phyloP scores from a whole-genome alignment of 169 alveolate species.

The Plasmodium adleri region DNA sequence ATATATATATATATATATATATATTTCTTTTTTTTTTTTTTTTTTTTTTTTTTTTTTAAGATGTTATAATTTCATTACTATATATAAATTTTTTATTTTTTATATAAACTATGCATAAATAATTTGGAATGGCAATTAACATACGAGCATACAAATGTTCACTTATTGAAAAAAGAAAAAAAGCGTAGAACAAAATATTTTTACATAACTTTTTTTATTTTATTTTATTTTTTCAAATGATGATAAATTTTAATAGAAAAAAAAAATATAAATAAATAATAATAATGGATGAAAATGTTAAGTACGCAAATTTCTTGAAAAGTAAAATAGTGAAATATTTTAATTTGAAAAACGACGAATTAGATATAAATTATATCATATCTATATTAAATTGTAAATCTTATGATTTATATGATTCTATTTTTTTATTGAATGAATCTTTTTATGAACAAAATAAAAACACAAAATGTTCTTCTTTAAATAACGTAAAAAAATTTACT shows the following conservation, averaged over 20 bases:
- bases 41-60: too few species aligned
- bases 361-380: conserved; percentile 41
- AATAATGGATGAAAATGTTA: conserved; percentile 5
- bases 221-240: background rate
- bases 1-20: too few species aligned
- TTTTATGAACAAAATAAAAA: conserved; percentile 45
- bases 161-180: too few species aligned
- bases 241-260: background rate
- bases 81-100: too few species aligned
- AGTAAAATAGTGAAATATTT: conserved; percentile 53
- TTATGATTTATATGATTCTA: conserved; percentile 44
- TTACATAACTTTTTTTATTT: background rate
- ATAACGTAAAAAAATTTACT: conserved; percentile 44
- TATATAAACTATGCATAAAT: too few species aligned
- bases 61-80: too few species aligned
- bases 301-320: conserved; percentile 46
- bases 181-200: too few species aligned
- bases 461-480: conserved; percentile 20
- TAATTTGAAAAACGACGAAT: conserved; percentile 57
- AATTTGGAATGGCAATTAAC: too few species aligned
- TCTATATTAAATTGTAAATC: conserved; percentile 41
- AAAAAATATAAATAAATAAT: background rate
- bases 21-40: too few species aligned
- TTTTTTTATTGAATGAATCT: conserved; percentile 42
- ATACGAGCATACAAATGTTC: too few species aligned